These are phyloP conservation scores for Stenogyne calaminthoides DNA, from an alignment of 305 asterid species.

Conservation along the genomic window DNA sequence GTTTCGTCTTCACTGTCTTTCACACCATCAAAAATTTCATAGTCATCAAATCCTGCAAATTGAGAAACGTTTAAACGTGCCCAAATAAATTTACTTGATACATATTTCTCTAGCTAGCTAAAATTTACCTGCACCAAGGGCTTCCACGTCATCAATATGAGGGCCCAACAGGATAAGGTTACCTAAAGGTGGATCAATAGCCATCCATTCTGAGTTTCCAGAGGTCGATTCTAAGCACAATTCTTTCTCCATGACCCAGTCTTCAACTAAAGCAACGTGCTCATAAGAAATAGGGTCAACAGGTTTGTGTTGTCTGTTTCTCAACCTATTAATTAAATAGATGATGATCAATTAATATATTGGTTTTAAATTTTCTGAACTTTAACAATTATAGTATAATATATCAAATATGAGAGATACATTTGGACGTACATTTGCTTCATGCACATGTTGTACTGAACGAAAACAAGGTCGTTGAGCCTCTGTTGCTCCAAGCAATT, in stretches of 20 bases:
- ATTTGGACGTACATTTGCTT: conserved; percentile 65
- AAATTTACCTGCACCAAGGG: conserved; percentile 72
- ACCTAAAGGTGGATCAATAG: conserved; percentile 75
- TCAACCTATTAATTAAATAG: conserved; percentile 39
- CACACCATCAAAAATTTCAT: conserved; percentile 63
- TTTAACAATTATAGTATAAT: background rate
- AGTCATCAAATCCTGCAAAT: conserved; percentile 77
- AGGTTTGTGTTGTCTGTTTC: conserved; percentile 45
- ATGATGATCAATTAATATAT: background rate
- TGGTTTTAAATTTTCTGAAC: conserved; percentile 3
- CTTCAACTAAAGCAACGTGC: conserved; percentile 56
- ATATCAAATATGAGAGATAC: conserved; percentile 5
- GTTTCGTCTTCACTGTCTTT: conserved; percentile 71
- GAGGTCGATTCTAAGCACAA: conserved; percentile 41
- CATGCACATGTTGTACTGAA: conserved; percentile 72
- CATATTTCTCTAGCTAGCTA: conserved; percentile 8
- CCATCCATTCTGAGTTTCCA: conserved; percentile 67
- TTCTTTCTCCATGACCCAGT: conserved; percentile 71
- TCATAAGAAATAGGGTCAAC: conserved; percentile 71
- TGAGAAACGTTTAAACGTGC: conserved; percentile 14
- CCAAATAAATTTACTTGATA: background rate
- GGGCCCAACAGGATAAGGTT: conserved; percentile 53
- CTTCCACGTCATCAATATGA: conserved; percentile 66
- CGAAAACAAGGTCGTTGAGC: conserved; percentile 73
- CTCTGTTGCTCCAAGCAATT: conserved; percentile 82